Evolutionary conservation across 169 alveolate species (phyloP), one percentile per base, ranked within the genome.

Genomic region (Cryptosporidium sp.): DNA sequence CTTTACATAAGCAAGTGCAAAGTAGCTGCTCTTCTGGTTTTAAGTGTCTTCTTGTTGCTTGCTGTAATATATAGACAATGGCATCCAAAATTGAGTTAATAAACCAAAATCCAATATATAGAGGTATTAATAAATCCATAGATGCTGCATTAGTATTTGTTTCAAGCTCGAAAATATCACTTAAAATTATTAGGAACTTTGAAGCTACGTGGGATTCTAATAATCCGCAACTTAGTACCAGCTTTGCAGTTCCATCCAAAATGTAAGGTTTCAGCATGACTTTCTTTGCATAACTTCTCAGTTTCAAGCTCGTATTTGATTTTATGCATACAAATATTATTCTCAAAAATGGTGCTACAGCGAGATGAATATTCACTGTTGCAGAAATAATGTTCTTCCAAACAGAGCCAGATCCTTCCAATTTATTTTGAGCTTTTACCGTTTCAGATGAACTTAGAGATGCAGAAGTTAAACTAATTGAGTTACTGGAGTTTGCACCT

Each of bases 121-220:
- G n/a, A 26, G 68, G 68, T 45, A 80, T 80, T 6, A 80, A 35
- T n/a, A 39, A 16, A 44, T 80, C 89, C 89, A 80, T 80, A 10
- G 89, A 80, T 48, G 21, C 72, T 60, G 75, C 89, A 37, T 60
- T 35, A 29, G 16, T 18, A 44, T 65, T 44, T 31, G 89, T 26
- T 44, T 60, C 62, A 37, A 67, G 48, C 26, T 80, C 89, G 26
- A 80, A 80, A 29, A 65, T 44, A 1, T 42, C 65, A 62, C 89
- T 60, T 29, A 65, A 35, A 23, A 80, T 62, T 29, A 80, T 33
- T 44, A 80, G 44, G 45, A 80, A 80, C 37, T 80, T 80, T 31
- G 89, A 80, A n/a, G 89, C 89, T 8, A 80, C 73, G 29, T 80
- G 69, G 5, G 89, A 80, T 80, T 80, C 89, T 26, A 80, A 42